phyloP scores from a whole-genome alignment of 768 basidiomycete genomes.

The Suillus americanus region DNA sequence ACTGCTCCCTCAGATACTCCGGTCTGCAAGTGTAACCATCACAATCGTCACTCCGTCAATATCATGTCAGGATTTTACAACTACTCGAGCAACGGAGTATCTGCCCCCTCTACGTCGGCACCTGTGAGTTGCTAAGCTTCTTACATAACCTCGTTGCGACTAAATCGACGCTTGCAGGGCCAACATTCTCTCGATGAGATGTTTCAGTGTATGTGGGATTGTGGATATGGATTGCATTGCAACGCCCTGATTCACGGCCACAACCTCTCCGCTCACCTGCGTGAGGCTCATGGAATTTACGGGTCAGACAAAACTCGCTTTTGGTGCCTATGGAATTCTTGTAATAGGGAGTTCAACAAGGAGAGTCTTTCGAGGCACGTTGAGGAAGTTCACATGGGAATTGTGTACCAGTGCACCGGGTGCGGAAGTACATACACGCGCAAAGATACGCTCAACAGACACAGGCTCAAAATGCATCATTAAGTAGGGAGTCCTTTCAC shows the following conservation, averaged over 20 bases:
- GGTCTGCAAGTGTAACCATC: not conserved
- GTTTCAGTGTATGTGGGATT: not conserved
- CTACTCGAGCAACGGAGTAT: too few relatives aligned
- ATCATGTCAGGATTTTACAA: not conserved
- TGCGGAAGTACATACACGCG: conserved; percentile 19
- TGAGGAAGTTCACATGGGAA: conserved; percentile 23
- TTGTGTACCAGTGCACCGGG: conserved; percentile 18
- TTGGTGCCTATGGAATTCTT: not conserved
- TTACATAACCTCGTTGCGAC: not conserved
- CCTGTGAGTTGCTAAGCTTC: not conserved
- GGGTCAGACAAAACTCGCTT: not conserved
- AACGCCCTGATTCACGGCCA: not conserved
- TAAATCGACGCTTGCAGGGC: not conserved
- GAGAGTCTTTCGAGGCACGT: conserved; percentile 17
- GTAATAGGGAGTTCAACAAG: not conserved
- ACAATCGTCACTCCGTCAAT: not conserved
- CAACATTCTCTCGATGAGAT: not conserved
- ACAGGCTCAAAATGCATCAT: conserved; percentile 5
- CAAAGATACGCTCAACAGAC: conserved; percentile 17
- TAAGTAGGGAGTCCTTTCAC: not conserved
- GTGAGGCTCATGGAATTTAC: not conserved
- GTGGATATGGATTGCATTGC: not conserved
- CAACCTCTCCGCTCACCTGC: not conserved
- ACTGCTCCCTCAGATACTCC: not conserved
- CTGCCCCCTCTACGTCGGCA: not conserved